Conservation (phyloP, 306 rosid genomes). For the Dryas octopetala region DNA sequence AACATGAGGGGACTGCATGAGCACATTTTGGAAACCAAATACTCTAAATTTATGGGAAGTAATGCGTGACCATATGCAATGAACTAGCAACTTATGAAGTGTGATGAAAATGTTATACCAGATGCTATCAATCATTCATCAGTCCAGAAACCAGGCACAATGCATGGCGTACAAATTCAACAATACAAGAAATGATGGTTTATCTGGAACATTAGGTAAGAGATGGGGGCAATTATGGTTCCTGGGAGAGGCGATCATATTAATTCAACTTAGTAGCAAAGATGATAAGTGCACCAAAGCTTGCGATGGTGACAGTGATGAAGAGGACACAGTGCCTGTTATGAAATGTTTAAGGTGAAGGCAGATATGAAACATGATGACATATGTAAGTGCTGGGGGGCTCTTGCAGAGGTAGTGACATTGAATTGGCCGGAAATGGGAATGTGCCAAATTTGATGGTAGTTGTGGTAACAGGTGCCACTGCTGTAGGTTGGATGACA, state of each 20-base stretch:
- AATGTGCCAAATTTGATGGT: too few species aligned
- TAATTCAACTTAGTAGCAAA: not conserved
- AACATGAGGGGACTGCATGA: not conserved
- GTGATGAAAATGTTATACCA: not conserved
- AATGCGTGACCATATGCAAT: not conserved
- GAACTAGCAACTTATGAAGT: not conserved
- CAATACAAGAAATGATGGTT: not conserved
- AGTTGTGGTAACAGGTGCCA: too few species aligned
- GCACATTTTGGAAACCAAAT: not conserved
- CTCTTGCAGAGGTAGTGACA: too few species aligned
- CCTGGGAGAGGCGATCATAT: not conserved
- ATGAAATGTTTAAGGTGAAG: too few species aligned
- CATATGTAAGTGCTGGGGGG: too few species aligned
- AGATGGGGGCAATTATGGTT: not conserved
- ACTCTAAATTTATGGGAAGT: not conserved
- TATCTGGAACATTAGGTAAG: not conserved
- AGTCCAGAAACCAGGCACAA: not conserved
- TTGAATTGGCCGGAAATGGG: too few species aligned
- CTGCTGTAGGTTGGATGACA: too few species aligned
- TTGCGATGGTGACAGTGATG: not conserved
- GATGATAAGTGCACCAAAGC: not conserved
- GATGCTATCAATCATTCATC: not conserved
- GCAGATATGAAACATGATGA: too few species aligned
- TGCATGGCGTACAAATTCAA: not conserved
- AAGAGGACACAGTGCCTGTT: too few species aligned